These are phyloP conservation scores for Tilletia indica DNA, from an alignment of 1,284 basidiomycete species.

Conservation along the genomic window DNA sequence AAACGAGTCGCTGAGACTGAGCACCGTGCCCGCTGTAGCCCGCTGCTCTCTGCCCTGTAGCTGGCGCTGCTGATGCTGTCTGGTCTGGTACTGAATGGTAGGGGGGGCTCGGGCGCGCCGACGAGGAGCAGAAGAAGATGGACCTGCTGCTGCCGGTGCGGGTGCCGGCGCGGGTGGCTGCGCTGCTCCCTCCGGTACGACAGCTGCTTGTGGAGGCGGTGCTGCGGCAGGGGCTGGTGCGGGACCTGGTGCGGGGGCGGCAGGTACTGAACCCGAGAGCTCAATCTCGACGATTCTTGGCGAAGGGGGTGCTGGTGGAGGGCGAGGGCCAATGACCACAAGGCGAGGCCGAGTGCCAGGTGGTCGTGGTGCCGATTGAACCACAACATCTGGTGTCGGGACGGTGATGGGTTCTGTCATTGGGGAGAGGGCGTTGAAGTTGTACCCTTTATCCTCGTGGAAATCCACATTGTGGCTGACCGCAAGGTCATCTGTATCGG, in stretches of 20 bases:
- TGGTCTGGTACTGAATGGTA: conserved; percentile 3
- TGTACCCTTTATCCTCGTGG: conserved; percentile 6
- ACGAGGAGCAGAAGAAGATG: neutral
- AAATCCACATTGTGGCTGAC: conserved; percentile 2
- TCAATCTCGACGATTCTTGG: neutral
- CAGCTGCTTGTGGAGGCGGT: neutral
- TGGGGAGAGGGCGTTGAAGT: neutral
- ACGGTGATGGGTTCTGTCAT: neutral
- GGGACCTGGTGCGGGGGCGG: too few species aligned
- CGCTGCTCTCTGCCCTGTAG: neutral
- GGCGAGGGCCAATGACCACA: conserved; percentile 8
- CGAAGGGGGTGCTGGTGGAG: neutral
- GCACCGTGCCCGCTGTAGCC: neutral
- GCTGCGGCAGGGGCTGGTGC: neutral
- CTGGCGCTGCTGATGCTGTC: neutral
- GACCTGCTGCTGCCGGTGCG: neutral
- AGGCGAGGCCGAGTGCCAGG: conserved; percentile 5
- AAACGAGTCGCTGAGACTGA: neutral
- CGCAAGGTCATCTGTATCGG: neutral
- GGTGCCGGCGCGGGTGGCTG: neutral
- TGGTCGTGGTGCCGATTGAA: neutral
- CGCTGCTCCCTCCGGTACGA: neutral
- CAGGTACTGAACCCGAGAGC: too few species aligned
- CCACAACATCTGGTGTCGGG: neutral
- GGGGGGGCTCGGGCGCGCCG: neutral